Evolutionary conservation across 1,139 yeast genomes (phyloP), one percentile per base, ranked within the genome.

Genomic region (Lodderomyces oxycetoniae): DNA sequence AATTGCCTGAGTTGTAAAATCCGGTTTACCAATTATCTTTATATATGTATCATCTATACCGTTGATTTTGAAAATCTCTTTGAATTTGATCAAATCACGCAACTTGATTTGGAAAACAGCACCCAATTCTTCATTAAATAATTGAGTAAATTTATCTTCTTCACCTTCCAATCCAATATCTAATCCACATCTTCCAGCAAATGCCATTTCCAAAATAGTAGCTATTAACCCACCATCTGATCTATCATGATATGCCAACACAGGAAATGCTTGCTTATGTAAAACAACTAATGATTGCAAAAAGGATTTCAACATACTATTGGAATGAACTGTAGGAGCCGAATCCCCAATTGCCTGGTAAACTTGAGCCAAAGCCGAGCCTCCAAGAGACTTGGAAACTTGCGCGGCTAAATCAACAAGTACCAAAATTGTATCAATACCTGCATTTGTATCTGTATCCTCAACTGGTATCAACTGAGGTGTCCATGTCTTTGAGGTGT

Each of bases 201-300:
- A 93, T 1, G 96, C 94, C 98, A 93, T 91, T 65, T 93, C 99
- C 28, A 83, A 64, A 32, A 85, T 66, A 7, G 98, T 81, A 33
- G 85, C 79, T 41, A 89, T 65, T 50, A 89, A 69, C 53, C 99
- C 99, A 72, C 99, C 99, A 59, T 93, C 99, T 15, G 96, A 86
- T 55, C 93, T 74, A 61, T 93, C 99, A 55, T 93, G 99, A 64
- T 93, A 93, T 7, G 97, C 87, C 51, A 81, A 69, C 13, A 93
- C 93, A 38, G 74, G 71, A 34, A 77, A 67, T n/a, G n/a, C n/a
- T 30, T 66, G 54, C 50, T 74, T 70, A 57, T 93, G 99, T 49
- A 93, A 71, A 14, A 67, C 73, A 42, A 83, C 71, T 43, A 87
- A 63, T 8, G 94, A 67, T 40, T 73, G 67, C 53, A 91, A 70